phyloP scores from a whole-genome alignment of 1,284 basidiomycete genomes.

The Cryptococcus sp. region DNA sequence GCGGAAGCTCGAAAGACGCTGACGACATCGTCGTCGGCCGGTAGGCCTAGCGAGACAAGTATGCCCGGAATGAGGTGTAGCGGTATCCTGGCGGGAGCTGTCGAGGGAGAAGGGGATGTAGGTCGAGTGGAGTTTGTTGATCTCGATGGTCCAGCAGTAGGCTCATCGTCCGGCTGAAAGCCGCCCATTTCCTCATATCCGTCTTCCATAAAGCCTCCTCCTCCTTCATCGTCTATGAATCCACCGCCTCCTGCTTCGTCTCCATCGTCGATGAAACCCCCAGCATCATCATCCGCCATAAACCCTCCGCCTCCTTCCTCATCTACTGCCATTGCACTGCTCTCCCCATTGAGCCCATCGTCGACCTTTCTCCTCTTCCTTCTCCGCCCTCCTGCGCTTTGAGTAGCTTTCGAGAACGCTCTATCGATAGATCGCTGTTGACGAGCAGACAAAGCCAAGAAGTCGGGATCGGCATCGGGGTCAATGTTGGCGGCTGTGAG shows the following conservation, averaged over 20 bases:
- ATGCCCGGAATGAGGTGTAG: constrained; percentile 32
- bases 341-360: background rate
- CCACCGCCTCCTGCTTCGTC: constrained; percentile 8
- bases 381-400: background rate
- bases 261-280: constrained; percentile 14
- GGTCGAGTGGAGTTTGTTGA: background rate
- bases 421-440: constrained; percentile 34
- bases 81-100: constrained; percentile 15
- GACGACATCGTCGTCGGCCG: constrained; percentile 44
- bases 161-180: constrained; percentile 15
- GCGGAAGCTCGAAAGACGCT: constrained; percentile 40
- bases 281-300: constrained; percentile 12
- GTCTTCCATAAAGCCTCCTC: constrained; percentile 12
- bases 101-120: background rate
- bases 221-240: constrained; percentile 13
- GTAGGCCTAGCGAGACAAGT: constrained; percentile 32
- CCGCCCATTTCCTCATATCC: constrained; percentile 17
- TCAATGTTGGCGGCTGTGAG: background rate
- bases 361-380: background rate
- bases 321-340: constrained; percentile 15
- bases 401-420: constrained; percentile 35
- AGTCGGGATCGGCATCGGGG: constrained; percentile 38
- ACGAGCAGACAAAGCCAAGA: constrained; percentile 28
- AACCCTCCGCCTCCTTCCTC: constrained; percentile 26
- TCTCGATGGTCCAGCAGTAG: constrained; percentile 8